Evolutionary conservation across 139 green algal species (phyloP).

Genomic region (Nannochloris sp.): DNA sequence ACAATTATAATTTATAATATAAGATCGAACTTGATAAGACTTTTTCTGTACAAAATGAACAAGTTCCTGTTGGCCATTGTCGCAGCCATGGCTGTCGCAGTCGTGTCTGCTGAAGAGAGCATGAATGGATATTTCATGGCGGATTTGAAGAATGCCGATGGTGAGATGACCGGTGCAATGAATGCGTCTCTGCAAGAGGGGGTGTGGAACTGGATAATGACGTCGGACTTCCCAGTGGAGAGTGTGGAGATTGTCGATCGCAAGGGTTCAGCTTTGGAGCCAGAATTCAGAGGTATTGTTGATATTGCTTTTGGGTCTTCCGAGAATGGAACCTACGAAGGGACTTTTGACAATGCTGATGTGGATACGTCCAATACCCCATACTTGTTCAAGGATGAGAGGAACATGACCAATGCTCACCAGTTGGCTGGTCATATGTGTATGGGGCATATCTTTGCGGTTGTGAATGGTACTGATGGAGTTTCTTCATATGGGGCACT

Average conservation of each 20-base stretch:
- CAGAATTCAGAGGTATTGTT: background rate
- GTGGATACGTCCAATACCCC: background rate
- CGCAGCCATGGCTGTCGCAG: background rate
- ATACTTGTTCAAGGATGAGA: background rate
- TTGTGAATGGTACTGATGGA: background rate
- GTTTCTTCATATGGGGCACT: background rate
- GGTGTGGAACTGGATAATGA: background rate
- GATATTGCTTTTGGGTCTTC: no score
- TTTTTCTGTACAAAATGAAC: no score
- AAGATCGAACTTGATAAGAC: no score
- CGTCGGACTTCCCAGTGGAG: background rate
- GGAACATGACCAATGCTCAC: background rate
- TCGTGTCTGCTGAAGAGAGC: background rate
- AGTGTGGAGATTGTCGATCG: background rate
- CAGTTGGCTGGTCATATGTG: background rate
- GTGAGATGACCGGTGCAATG: background rate
- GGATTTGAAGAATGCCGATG: background rate
- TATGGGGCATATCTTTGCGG: background rate
- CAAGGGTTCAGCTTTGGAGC: background rate
- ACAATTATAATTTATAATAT: no score
- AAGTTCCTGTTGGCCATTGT: background rate
- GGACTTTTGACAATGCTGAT: no score
- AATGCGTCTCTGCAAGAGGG: background rate
- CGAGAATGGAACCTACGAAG: no score
- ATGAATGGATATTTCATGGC: background rate